These are phyloP conservation scores for Hyparrhenia diplandra DNA, from an alignment of 176 grass and related monocot genomes.

Conservation along the genomic window DNA sequence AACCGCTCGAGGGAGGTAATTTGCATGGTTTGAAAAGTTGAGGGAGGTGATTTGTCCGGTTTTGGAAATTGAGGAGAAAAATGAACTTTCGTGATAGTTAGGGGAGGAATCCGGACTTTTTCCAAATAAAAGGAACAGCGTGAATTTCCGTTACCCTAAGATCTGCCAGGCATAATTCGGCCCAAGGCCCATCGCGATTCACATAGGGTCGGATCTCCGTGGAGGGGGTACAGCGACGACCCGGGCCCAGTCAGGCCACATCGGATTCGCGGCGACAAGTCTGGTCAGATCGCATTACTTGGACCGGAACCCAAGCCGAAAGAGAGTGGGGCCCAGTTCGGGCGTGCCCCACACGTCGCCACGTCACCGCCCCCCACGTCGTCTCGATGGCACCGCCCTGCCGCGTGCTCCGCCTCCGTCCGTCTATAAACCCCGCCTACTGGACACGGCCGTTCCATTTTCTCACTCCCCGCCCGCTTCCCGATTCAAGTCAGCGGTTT, in stretches of 20 bases:
- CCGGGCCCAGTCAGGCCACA: background rate
- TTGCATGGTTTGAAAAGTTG: too few species aligned
- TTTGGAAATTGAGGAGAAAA: too few species aligned
- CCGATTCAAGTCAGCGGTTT: constrained; percentile 38
- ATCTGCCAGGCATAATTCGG: background rate
- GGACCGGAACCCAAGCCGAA: constrained; percentile 17
- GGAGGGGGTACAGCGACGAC: too few species aligned
- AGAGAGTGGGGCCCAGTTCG: background rate
- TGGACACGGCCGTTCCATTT: constrained; percentile 7
- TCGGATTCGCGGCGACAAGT: constrained; percentile 7
- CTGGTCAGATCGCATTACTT: background rate
- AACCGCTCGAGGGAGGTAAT: too few species aligned
- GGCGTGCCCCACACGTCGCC: constrained; percentile 29
- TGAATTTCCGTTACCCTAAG: too few species aligned
- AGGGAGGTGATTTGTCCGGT: too few species aligned
- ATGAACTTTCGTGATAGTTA: too few species aligned
- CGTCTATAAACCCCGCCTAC: constrained; percentile 13
- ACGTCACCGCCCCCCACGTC: too few species aligned
- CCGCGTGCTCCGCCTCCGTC: constrained; percentile 16
- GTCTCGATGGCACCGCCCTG: background rate
- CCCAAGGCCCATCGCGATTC: background rate
- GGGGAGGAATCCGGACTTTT: too few species aligned
- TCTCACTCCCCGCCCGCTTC: constrained; percentile 4
- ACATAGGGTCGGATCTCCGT: background rate
- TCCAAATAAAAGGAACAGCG: too few species aligned